Base-by-base conservation (phyloP, 768 basidiomycete species). In the Kwoniella pini region DNA sequence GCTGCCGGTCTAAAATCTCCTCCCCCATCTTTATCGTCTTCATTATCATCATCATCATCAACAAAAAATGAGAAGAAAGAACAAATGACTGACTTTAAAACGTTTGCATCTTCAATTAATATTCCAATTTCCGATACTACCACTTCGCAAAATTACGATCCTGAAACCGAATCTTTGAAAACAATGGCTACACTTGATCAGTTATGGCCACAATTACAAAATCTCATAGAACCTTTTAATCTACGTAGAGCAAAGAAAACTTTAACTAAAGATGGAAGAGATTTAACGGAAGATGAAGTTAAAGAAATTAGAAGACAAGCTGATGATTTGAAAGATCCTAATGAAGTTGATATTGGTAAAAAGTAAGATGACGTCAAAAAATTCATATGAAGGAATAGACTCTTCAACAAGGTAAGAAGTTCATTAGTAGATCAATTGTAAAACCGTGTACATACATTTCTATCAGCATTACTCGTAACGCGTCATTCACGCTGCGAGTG, bases 191-290 rank as follows among this genome's bases (percentile, higher is more conserved):
- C 72, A 4, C 56, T 78, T 62, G 70, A 76, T 68, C 69, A 78
- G 77, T 69, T 78, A 24, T 78, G 77, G 77, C 77, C 77, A 5
- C 69, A 75, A 60, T 57, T 78, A 21, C 62, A 69, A 55, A 68
- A 57, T 33, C 62, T 78, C 33, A 67, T 78, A 55, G 74, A 75
- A 36, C 75, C 73, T 24, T 77, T 68, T 57, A 69, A 71, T 4
- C 62, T 77, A 15, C 57, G 61, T 19, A 22, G 69, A 17, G 26
- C 24, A 3, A 42, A 51, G 60, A 50, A 50, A 21, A 50, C 48
- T n/a, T 12, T 50, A 13, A 31, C 19, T 13, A 28, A 50, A 24
- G 24, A 33, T 17, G 58, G 42, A 13, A 44, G 60, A 42, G 68
- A 52, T 30, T 31, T 55, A 22, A 28, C 27, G 9, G 55, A 70